These are phyloP conservation scores for Turnera subulata DNA, from an alignment of 345 rosid genomes.

Conservation along the genomic window DNA sequence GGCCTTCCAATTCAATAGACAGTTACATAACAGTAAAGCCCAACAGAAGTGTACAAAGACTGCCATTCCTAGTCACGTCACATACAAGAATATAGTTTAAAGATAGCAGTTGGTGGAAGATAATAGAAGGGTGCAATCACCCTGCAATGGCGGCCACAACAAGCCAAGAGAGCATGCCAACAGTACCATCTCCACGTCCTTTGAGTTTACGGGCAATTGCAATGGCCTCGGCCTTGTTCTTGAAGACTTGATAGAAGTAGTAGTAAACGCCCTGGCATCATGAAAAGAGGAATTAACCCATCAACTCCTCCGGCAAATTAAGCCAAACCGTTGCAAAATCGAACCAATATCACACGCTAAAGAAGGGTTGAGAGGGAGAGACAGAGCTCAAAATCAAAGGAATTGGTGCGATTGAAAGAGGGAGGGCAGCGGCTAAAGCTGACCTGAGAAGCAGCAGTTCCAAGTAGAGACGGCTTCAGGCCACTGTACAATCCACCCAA, in stretches of 20 bases:
- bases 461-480: conserved; percentile 67
- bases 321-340: not conserved
- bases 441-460: conserved; percentile 67
- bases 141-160: conserved; percentile 65
- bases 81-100: not conserved
- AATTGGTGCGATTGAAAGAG: not conserved
- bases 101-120: not conserved
- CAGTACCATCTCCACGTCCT: conserved; percentile 52
- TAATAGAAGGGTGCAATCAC: conserved; percentile 26
- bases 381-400: not conserved
- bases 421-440: not conserved
- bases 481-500: conserved; percentile 72
- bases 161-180: conserved; percentile 68
- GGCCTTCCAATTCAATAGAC: no score
- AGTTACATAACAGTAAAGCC: no score
- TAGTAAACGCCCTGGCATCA: conserved; percentile 56
- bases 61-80: no score
- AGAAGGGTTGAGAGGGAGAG: no score
- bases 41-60: no score
- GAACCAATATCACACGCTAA: not conserved
- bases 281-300: conserved; percentile 5
- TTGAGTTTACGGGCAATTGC: conserved; percentile 42
- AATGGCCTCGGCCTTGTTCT: conserved; percentile 55
- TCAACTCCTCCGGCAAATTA: not conserved
- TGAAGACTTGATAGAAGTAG: conserved; percentile 64